These are phyloP conservation scores for Fragaria nilgerrensis DNA, from an alignment of 306 rosid genomes.

Conservation along the genomic window DNA sequence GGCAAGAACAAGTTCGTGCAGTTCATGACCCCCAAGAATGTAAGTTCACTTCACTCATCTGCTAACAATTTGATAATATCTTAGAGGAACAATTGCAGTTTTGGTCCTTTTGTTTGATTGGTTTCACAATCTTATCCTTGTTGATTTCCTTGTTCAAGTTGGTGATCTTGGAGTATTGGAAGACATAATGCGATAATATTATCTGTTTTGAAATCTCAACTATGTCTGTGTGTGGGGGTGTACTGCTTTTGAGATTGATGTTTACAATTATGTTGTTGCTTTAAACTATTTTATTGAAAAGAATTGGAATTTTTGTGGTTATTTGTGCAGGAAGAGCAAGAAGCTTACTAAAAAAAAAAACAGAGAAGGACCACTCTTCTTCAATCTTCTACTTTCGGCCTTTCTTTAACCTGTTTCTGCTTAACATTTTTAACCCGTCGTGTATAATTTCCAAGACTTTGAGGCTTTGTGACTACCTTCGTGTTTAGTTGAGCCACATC, in stretches of 20 bases:
- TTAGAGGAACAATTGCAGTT: not conserved
- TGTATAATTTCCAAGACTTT: constrained; percentile 1
- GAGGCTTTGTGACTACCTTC: not conserved
- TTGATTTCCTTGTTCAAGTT: too few species aligned
- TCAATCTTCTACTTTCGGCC: not conserved
- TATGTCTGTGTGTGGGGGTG: not conserved
- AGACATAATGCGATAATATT: not conserved
- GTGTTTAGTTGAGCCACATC: not conserved
- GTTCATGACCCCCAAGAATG: constrained; percentile 49
- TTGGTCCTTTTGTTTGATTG: not conserved
- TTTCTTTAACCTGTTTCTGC: not conserved
- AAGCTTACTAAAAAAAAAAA: constrained; percentile 37
- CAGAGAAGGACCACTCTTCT: constrained; percentile 1
- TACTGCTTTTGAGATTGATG: not conserved
- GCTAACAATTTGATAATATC: not conserved
- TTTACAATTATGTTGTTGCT: not conserved
- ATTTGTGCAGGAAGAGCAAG: constrained; percentile 41
- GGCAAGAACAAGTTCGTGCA: constrained; percentile 52
- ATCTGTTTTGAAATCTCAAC: not conserved
- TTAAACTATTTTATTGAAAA: not conserved
- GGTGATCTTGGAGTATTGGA: not conserved
- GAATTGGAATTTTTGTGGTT: not conserved
- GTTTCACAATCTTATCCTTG: not conserved
- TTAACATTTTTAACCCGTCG: not conserved
- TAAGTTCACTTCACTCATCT: constrained; percentile 18